phyloP scores from a whole-genome alignment of 352 stramenopile species.

The Phytopythium delawarense region DNA sequence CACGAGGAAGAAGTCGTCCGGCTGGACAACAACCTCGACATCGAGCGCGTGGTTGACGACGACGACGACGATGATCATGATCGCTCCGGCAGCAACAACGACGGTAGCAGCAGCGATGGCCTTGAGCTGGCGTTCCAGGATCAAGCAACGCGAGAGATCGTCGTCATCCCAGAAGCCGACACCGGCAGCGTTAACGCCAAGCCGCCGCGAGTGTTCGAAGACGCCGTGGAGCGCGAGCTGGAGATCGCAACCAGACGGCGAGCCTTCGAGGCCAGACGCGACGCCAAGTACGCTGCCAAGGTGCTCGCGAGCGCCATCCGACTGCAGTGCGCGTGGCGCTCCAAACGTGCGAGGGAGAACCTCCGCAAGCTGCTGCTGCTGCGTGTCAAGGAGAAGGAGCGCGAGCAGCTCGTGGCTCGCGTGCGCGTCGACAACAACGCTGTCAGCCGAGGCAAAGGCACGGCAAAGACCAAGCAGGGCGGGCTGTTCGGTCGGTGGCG shows the following conservation, averaged over 20 bases:
- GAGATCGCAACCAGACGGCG: slow-evolving; percentile 42
- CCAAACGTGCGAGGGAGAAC: slow-evolving; percentile 49
- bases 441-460: neutral
- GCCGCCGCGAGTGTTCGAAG: slow-evolving; percentile 20
- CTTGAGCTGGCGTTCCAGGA: slow-evolving; percentile 60
- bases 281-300: slow-evolving; percentile 34
- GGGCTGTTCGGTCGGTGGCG: slow-evolving; percentile 7
- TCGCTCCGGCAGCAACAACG: slow-evolving; percentile 15
- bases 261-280: slow-evolving; percentile 28
- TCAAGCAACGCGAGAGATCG: slow-evolving; percentile 38
- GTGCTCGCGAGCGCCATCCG: slow-evolving; percentile 50
- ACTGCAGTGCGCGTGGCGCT: slow-evolving; percentile 75
- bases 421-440: neutral
- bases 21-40: slow-evolving; percentile 26
- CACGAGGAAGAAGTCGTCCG: slow-evolving; percentile 15
- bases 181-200: slow-evolving; percentile 18
- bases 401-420: slow-evolving; percentile 25
- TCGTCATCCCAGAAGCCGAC: slow-evolving; percentile 18
- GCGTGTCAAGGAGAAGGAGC: slow-evolving; percentile 61
- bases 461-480: neutral
- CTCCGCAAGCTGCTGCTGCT: slow-evolving; percentile 57
- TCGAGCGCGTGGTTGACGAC: slow-evolving; percentile 27
- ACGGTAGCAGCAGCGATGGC: slow-evolving; percentile 1
- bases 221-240: slow-evolving; percentile 19
- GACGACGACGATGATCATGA: slow-evolving; percentile 27